Conservation (phyloP, 2,329 filamentous ascomycete species). For the Fusarium acutatum region DNA sequence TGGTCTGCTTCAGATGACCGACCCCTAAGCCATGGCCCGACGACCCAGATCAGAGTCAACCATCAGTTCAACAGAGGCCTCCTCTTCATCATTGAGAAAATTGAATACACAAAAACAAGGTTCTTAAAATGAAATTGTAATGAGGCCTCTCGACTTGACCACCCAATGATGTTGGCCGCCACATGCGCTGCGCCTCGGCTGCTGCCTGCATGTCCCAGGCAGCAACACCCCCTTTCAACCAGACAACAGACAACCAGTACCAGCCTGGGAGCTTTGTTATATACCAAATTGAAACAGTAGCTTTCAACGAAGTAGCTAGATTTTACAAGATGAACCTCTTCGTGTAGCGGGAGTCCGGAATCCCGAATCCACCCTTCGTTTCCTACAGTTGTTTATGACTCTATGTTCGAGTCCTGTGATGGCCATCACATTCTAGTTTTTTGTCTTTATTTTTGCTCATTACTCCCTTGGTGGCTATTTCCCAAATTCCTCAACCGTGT, state of each 20-base stretch:
- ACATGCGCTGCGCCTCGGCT: neutral
- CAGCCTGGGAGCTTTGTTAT: rapidly evolving
- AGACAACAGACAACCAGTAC: neutral
- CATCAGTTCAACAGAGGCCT: rapidly evolving
- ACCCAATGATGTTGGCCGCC: neutral
- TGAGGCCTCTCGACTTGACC: neutral
- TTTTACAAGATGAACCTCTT: neutral
- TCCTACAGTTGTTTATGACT: neutral
- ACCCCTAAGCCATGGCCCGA: neutral
- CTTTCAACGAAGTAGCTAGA: neutral
- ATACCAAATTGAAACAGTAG: neutral
- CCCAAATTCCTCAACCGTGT: too few species aligned
- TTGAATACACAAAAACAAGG: rapidly evolving
- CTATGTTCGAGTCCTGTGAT: neutral
- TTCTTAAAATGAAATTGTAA: rapidly evolving
- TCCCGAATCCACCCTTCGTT: neutral
- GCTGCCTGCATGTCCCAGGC: neutral
- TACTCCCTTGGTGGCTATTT: too few species aligned
- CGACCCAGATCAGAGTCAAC: rapidly evolving
- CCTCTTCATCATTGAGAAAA: rapidly evolving
- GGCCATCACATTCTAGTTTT: neutral
- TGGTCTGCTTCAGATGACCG: neutral
- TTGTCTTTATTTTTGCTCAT: neutral
- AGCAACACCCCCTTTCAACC: neutral
- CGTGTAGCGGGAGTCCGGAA: neutral